These are phyloP conservation scores for Penicillium lividum DNA, from an alignment of 495 filamentous ascomycete species.

Conservation along the genomic window DNA sequence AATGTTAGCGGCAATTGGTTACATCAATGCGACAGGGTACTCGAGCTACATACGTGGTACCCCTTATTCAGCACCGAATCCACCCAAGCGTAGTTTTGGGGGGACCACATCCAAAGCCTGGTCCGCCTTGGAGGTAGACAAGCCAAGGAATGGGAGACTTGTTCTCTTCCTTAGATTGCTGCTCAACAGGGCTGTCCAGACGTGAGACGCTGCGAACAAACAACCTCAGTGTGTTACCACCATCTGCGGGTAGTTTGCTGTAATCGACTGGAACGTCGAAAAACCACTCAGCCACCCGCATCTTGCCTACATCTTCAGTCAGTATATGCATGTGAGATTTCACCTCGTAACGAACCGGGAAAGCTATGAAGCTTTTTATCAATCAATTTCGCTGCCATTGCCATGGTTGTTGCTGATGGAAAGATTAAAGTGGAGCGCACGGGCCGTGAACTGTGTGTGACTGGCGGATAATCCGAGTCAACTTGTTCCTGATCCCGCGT, in stretches of 20 bases:
- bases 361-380: constrained; percentile 46
- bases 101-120: constrained; percentile 70
- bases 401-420: constrained; percentile 10
- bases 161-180: constrained; percentile 47
- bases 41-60: constrained; percentile 55
- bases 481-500: constrained; percentile 7
- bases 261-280: constrained; percentile 85
- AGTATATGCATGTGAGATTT: background rate
- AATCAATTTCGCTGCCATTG: constrained; percentile 47
- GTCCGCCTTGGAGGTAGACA: constrained; percentile 72
- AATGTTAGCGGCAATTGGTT: background rate
- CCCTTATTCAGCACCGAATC: constrained; percentile 73
- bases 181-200: constrained; percentile 61
- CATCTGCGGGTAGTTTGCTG: constrained; percentile 47
- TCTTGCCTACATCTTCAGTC: constrained; percentile 56
- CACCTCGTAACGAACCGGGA: constrained; percentile 30
- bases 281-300: constrained; percentile 76
- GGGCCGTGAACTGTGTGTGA: background rate
- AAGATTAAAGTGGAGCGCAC: constrained; percentile 9
- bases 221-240: constrained; percentile 63
- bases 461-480: background rate
- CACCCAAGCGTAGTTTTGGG: constrained; percentile 69
- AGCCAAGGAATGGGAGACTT: constrained; percentile 57
- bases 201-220: constrained; percentile 74
- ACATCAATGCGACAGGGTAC: too few species aligned